Percentiles rank a stretch among this genome's conserved stretches.
These are phyloP conservation scores for Pisolithus tinctorius DNA, from an alignment of 768 basidiomycete species.

Conservation along the genomic window DNA sequence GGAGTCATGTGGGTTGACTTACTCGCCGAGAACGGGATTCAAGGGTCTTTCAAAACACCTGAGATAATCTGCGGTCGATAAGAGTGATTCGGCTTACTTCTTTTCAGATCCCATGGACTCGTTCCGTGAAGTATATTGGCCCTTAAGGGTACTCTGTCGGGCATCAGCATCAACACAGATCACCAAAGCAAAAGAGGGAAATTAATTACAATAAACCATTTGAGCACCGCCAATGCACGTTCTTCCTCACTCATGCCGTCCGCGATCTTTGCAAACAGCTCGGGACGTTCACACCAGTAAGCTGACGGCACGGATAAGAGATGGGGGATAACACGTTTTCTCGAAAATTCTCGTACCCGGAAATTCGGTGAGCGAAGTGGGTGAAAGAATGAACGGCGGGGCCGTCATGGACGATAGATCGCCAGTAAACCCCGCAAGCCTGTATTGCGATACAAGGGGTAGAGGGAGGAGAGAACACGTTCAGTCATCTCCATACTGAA, in stretches of 20 bases:
- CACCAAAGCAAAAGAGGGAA: not conserved
- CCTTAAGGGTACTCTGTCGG: constrained; percentile 79
- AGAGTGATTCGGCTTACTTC: constrained; percentile 50
- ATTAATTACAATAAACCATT: constrained; percentile 80
- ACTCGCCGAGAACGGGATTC: constrained; percentile 94
- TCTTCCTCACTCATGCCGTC: constrained; percentile 69
- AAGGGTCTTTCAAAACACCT: constrained; percentile 55
- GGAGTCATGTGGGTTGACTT: constrained; percentile 25
- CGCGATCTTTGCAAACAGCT: constrained; percentile 81
- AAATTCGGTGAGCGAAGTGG: constrained; percentile 86
- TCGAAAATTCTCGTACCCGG: constrained; percentile 49
- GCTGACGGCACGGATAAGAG: constrained; percentile 38
- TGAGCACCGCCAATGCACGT: constrained; percentile 72
- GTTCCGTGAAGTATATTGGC: constrained; percentile 91
- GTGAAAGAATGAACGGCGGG: constrained; percentile 88
- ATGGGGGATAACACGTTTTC: not conserved
- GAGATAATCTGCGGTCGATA: constrained; percentile 1
- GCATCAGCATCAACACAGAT: constrained; percentile 1
- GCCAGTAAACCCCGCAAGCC: constrained; percentile 81
- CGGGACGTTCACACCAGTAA: constrained; percentile 96
- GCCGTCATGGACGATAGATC: constrained; percentile 82
- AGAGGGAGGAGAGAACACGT: not conserved
- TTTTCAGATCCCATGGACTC: constrained; percentile 97
- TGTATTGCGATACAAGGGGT: constrained; percentile 18
- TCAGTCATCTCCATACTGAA: constrained; percentile 1